Percentiles rank a stretch among this genome's conserved stretches.
These are phyloP conservation scores for Artemisia argyi DNA, from an alignment of 129 eudicot species.

Conservation along the genomic window DNA sequence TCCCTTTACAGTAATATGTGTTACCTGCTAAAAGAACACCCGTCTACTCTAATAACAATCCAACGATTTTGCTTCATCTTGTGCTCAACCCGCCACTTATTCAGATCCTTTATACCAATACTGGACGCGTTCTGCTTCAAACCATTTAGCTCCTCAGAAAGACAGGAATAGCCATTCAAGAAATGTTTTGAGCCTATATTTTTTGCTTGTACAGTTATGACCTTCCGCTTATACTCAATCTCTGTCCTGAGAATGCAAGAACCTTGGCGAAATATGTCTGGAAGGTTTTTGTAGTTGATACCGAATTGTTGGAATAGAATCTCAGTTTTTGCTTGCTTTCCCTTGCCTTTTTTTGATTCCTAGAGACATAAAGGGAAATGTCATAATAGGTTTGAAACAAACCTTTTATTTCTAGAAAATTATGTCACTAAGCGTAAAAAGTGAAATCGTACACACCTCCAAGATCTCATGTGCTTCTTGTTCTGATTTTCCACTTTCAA, in stretches of 20 bases:
- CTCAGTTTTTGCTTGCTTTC: constrained; percentile 70
- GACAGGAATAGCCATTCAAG: constrained; percentile 64
- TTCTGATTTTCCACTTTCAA: constrained; percentile 59
- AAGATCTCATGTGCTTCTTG: constrained; percentile 63
- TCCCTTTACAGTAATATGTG: background rate
- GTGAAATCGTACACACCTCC: constrained; percentile 42
- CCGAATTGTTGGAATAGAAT: constrained; percentile 51
- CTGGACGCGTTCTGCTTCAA: constrained; percentile 51
- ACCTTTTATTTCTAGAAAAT: background rate
- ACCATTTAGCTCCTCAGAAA: constrained; percentile 55
- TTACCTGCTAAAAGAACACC: constrained; percentile 91
- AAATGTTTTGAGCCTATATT: constrained; percentile 64
- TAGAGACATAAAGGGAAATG: background rate
- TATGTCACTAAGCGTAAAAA: constrained; percentile 3
- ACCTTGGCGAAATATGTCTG: constrained; percentile 72
- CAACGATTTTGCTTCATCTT: constrained; percentile 65
- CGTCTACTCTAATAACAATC: constrained; percentile 85
- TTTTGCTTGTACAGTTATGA: constrained; percentile 52
- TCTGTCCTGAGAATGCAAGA: constrained; percentile 72
- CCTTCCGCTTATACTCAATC: constrained; percentile 20
- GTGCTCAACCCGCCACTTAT: constrained; percentile 57
- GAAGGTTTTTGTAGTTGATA: constrained; percentile 64
- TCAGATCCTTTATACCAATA: constrained; percentile 56
- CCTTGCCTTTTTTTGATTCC: background rate
- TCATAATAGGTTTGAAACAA: too few relatives aligned